Evolutionary conservation across 169 alveolate genomes (phyloP), one percentile per base, ranked within the genome.

Genomic region (Amoebophrya sp.): DNA sequence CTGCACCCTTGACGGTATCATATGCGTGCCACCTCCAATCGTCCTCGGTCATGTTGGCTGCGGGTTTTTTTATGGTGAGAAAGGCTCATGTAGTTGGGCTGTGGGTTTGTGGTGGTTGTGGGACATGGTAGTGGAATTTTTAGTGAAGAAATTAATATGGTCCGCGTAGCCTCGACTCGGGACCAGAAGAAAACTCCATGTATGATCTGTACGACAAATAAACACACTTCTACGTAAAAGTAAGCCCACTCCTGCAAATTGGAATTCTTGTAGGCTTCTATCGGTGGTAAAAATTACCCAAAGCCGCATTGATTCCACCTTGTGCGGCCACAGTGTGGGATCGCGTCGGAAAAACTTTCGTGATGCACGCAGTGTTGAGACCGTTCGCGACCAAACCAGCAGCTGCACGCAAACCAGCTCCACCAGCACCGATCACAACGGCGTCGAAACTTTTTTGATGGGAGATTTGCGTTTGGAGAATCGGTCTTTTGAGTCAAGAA

Each of bases 251-350:
- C 33, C 23, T 33, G 33, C 90, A 78, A 78, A 78, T 78, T 38
- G 24, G 33, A 26, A 78, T 29, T 26, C 40, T 26, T 38, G 39
- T 29, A 78, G 38, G 23, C 33, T 26, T 23, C 29, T 78, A 78
- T 38, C 33, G 12, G 39, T 26, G 40, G 12, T n/a, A 78, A 12
- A 78, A 12, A n/a, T n/a, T n/a, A n/a, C 23, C 90, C 65, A 47
- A 18, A 18, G 65, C 65, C 65, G 65, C 65, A 47, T 47, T 47
- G 6, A 47, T 47, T 47, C 65, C 65, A 47, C 65, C 98, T 95
- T 98, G 98, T 0, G 99, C 99, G 6, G 99, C 99, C 76, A 98
- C 99, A 3, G 99, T 98, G 96, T 98, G 99, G 1, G 99, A 98
- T 40, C 99, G 94, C 0, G 99, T 98, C 41, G 99, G 99, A 96